phyloP scores from a whole-genome alignment of 2,329 filamentous ascomycete genomes.

The Fusarium pseudoanthophilum region DNA sequence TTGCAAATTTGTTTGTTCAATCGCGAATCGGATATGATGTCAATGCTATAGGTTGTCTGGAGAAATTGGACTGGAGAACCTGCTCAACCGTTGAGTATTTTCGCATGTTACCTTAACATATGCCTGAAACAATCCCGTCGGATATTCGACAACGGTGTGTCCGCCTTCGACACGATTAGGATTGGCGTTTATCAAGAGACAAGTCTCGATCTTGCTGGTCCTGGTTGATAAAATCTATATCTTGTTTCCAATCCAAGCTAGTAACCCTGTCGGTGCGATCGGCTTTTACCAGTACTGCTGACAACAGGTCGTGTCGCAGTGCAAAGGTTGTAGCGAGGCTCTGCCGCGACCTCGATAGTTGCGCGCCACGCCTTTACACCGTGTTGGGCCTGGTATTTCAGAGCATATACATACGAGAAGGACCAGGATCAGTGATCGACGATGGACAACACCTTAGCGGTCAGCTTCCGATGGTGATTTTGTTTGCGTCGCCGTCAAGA shows the following conservation, averaged over 20 bases:
- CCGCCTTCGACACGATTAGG: constrained; percentile 28
- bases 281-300: constrained; percentile 11
- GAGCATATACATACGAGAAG: constrained; percentile 27
- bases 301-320: constrained; percentile 25
- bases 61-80: constrained; percentile 24
- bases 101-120: constrained; percentile 23
- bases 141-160: constrained; percentile 28
- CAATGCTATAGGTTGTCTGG: constrained; percentile 29
- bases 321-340: constrained; percentile 20
- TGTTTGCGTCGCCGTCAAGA: constrained; percentile 14
- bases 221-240: constrained; percentile 5
- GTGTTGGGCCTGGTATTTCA: constrained; percentile 3
- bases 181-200: constrained; percentile 11
- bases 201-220: constrained; percentile 19
- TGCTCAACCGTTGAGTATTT: constrained; percentile 25
- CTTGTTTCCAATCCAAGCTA: constrained; percentile 8
- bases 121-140: constrained; percentile 43
- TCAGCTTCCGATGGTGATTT: constrained; percentile 30
- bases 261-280: constrained; percentile 14
- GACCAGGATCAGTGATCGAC: constrained; percentile 34
- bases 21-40: constrained; percentile 42
- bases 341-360: constrained; percentile 29
- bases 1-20: constrained; percentile 8
- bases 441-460: constrained; percentile 34
- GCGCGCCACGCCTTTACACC: constrained; percentile 28